Percentiles rank a stretch among this genome's conserved stretches.
Conservation (phyloP, 257 asterid species). For the Ajuga chamaepitys region DNA sequence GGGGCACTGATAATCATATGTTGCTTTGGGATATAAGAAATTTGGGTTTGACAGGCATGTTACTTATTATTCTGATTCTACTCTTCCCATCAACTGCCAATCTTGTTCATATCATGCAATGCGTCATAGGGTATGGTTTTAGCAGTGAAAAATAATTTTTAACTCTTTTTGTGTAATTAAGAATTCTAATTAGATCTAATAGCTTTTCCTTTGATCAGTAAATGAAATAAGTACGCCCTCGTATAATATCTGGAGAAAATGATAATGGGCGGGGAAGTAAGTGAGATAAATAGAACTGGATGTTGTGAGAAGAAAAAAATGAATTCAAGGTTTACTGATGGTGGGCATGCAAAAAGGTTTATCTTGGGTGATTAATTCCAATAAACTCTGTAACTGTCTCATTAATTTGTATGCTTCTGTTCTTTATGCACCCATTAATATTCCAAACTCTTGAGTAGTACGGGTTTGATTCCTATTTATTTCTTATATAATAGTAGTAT, state of each 20-base stretch:
- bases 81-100: not conserved
- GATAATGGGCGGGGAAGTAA: not conserved
- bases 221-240: not conserved
- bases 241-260: not conserved
- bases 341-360: too few relatives aligned
- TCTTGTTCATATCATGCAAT: not conserved
- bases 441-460: too few relatives aligned
- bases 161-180: not conserved
- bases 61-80: not conserved
- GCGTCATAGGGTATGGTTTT: not conserved
- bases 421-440: too few relatives aligned
- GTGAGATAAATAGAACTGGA: not conserved
- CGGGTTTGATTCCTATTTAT: too few relatives aligned
- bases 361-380: too few relatives aligned
- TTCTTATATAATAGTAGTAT: too few relatives aligned
- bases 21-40: slow-evolving; percentile 84
- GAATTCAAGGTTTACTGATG: too few relatives aligned
- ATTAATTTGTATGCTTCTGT: too few relatives aligned
- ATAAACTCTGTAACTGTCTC: too few relatives aligned
- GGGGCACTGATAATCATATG: slow-evolving; percentile 82
- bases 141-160: not conserved
- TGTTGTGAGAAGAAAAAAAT: not conserved
- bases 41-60: slow-evolving; percentile 70
- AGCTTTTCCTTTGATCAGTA: slow-evolving; percentile 2
- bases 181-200: not conserved